Percentiles rank a stretch among this genome's conserved stretches.
These are phyloP conservation scores for Daphne laureola DNA, from an alignment of 441 rosid species.

Conservation along the genomic window DNA sequence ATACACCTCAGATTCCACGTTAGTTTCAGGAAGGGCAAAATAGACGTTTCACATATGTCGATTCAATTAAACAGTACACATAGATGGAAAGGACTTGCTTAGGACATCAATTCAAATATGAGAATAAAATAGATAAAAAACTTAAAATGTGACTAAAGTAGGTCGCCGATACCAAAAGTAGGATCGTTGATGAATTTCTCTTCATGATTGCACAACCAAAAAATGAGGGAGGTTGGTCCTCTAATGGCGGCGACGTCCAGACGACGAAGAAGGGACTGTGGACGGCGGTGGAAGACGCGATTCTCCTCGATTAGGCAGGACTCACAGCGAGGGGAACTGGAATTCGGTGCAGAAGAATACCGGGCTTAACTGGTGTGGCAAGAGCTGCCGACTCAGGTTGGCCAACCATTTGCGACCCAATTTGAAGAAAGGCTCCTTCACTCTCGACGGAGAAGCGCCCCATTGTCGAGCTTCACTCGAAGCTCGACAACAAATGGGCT, in stretches of 20 bases:
- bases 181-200: no score
- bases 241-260: conserved; percentile 11
- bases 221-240: conserved; percentile 30
- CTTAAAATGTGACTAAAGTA: no score
- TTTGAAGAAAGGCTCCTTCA: conserved; percentile 46
- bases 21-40: no score
- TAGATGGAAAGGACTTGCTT: no score
- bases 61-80: no score
- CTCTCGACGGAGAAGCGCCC: conserved; percentile 42
- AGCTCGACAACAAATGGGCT: conserved; percentile 60
- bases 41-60: no score
- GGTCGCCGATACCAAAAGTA: no score
- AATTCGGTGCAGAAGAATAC: conserved; percentile 47
- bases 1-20: no score
- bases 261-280: conserved; percentile 56
- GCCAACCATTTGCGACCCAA: conserved; percentile 50
- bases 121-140: no score
- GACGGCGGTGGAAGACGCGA: conserved; percentile 45
- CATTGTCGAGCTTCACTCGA: conserved; percentile 44
- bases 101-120: no score
- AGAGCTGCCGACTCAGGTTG: conserved; percentile 62
- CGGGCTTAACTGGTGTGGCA: conserved; percentile 47
- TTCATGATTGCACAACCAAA: background rate
- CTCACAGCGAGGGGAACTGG: conserved; percentile 62
- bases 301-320: conserved; percentile 35